Evolutionary conservation across 2,329 filamentous ascomycete species (phyloP).

Genomic region (Penicillium sp.): DNA sequence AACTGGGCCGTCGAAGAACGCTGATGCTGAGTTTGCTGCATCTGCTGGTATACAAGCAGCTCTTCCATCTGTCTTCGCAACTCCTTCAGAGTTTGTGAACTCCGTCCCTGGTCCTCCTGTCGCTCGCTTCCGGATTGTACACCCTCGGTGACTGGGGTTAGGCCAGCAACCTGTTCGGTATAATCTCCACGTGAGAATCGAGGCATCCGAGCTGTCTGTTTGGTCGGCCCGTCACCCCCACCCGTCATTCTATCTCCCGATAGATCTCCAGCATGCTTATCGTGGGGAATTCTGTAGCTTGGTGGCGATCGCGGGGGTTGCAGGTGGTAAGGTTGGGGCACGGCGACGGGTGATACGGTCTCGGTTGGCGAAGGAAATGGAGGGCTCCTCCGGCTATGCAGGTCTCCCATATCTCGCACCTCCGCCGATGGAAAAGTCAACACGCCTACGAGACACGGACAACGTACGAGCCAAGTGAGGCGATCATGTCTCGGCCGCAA

Average conservation of each 20-base stretch:
- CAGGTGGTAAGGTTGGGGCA: conserved; percentile 26
- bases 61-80: conserved; percentile 45
- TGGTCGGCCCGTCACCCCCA: conserved; percentile 9
- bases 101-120: conserved; percentile 33
- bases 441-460: conserved; percentile 33
- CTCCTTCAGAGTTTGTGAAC: conserved; percentile 40
- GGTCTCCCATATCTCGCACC: conserved; percentile 37
- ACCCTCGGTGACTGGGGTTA: conserved; percentile 24
- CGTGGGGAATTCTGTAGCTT: conserved; percentile 16
- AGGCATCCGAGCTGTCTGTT: conserved; percentile 5
- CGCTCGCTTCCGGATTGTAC: conserved; percentile 20
- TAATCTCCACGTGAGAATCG: conserved; percentile 26
- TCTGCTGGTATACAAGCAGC: conserved; percentile 41
- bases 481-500: conserved; percentile 37
- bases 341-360: conserved; percentile 32
- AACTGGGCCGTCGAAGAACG: conserved; percentile 18
- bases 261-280: conserved; percentile 15
- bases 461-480: conserved; percentile 28
- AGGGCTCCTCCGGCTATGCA: conserved; percentile 40
- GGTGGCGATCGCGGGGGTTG: conserved; percentile 26
- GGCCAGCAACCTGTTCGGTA: conserved; percentile 11
- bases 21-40: conserved; percentile 33
- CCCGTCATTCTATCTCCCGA: conserved; percentile 11
- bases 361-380: conserved; percentile 42
- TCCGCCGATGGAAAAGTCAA: conserved; percentile 34